These are phyloP conservation scores for Suhomyces canberraensis DNA, from an alignment of 805 yeast genomes.

Conservation along the genomic window DNA sequence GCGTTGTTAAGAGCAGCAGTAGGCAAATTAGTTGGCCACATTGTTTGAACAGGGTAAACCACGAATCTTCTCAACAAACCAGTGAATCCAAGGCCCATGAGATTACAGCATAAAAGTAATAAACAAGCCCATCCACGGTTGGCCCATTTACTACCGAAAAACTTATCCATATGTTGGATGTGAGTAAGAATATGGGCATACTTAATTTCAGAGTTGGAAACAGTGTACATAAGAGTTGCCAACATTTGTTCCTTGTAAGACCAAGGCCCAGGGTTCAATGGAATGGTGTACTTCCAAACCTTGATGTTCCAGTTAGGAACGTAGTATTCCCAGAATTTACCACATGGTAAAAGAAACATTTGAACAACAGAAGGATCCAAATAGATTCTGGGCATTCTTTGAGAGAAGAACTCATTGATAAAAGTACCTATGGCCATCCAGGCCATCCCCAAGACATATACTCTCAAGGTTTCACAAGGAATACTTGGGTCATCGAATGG, in stretches of 20 bases:
- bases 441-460: slow-evolving; percentile 49
- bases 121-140: slow-evolving; percentile 25
- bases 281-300: slow-evolving; percentile 34
- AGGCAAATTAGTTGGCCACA: slow-evolving; percentile 49
- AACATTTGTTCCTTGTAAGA: slow-evolving; percentile 63
- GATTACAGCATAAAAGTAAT: slow-evolving; percentile 22
- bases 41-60: slow-evolving; percentile 47
- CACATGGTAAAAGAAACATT: slow-evolving; percentile 45
- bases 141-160: slow-evolving; percentile 26
- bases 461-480: slow-evolving; percentile 52
- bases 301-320: slow-evolving; percentile 35
- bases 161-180: slow-evolving; percentile 14
- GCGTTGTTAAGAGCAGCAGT: slow-evolving; percentile 28
- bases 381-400: slow-evolving; percentile 50
- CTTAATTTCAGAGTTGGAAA: slow-evolving; percentile 26
- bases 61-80: slow-evolving; percentile 31
- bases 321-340: slow-evolving; percentile 28
- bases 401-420: slow-evolving; percentile 53
- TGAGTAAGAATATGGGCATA: slow-evolving; percentile 11
- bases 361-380: slow-evolving; percentile 44
- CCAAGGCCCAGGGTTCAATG: slow-evolving; percentile 65
- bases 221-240: slow-evolving; percentile 44
- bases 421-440: slow-evolving; percentile 55
- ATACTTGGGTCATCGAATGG: slow-evolving; percentile 49
- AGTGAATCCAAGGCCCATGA: slow-evolving; percentile 30